Evolutionary conservation across 1,139 yeast species (phyloP).

Genomic region (Spathaspora sp.): DNA sequence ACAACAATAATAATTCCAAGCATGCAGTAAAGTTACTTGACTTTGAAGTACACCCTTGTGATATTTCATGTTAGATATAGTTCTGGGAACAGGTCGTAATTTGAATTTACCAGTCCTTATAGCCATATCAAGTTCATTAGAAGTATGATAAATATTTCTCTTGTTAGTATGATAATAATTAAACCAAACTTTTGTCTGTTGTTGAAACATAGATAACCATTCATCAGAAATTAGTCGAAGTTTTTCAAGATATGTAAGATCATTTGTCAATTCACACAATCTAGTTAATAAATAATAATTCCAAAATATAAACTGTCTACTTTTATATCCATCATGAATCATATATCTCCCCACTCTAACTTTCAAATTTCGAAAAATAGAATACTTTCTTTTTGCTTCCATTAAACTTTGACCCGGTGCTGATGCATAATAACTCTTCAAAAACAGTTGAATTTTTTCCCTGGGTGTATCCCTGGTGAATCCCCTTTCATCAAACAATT

Average conservation of each 20-base stretch:
- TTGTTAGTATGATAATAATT: background rate
- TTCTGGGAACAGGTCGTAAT: background rate
- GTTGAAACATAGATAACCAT: slow-evolving; percentile 1
- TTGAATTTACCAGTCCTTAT: background rate
- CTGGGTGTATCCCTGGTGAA: background rate
- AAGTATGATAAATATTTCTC: background rate
- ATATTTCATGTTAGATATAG: background rate
- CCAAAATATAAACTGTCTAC: background rate
- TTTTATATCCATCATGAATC: background rate
- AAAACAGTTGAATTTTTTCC: background rate
- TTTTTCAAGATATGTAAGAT: background rate
- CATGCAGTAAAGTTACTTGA: background rate
- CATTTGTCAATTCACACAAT: background rate
- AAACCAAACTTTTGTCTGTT: background rate
- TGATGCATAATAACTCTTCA: background rate
- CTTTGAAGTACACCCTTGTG: background rate
- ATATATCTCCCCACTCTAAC: background rate
- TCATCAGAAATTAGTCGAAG: background rate
- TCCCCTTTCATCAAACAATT: background rate
- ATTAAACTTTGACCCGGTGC: background rate
- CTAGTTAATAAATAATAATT: background rate
- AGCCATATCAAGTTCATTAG: background rate
- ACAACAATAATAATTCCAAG: background rate
- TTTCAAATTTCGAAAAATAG: background rate
- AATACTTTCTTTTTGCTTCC: background rate